A percentile compares a stretch with the other conserved stretches of the same genome.
phyloP scores from a whole-genome alignment of 2,329 filamentous ascomycete genomes.

The Penicillium expansum region DNA sequence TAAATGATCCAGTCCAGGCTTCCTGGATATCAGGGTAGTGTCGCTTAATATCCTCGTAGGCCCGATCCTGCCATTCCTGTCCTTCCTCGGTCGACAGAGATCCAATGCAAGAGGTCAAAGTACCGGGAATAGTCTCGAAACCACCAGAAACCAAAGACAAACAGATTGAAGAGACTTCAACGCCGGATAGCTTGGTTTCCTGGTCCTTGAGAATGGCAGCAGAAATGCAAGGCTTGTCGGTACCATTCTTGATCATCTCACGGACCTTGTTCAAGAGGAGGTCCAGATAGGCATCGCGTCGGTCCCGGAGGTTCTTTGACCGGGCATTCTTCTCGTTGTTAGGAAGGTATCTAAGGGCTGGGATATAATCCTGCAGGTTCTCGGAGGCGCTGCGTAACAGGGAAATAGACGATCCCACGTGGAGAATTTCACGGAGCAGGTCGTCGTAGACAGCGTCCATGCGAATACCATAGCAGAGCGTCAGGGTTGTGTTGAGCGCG shows the following conservation, averaged over 20 bases:
- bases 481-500: slow-evolving; percentile 69
- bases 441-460: slow-evolving; percentile 65
- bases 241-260: slow-evolving; percentile 56
- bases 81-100: slow-evolving; percentile 63
- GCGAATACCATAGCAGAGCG: slow-evolving; percentile 71
- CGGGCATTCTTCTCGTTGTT: slow-evolving; percentile 55
- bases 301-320: slow-evolving; percentile 59
- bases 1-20: slow-evolving; percentile 64
- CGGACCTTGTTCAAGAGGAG: slow-evolving; percentile 55
- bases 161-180: slow-evolving; percentile 71
- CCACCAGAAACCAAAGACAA: slow-evolving; percentile 73
- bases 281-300: slow-evolving; percentile 63
- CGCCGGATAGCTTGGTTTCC: slow-evolving; percentile 62
- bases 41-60: slow-evolving; percentile 64
- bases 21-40: slow-evolving; percentile 62
- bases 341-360: slow-evolving; percentile 59
- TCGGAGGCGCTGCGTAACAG: slow-evolving; percentile 70
- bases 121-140: slow-evolving; percentile 72
- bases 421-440: slow-evolving; percentile 66
- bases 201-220: slow-evolving; percentile 65
- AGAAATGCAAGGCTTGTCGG: slow-evolving; percentile 62
- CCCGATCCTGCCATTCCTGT: slow-evolving; percentile 64
- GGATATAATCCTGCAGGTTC: slow-evolving; percentile 76
- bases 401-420: slow-evolving; percentile 68
- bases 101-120: slow-evolving; percentile 69